These are phyloP conservation scores for Candida pseudocylindracea DNA, from an alignment of 1,139 yeast species.

Conservation along the genomic window DNA sequence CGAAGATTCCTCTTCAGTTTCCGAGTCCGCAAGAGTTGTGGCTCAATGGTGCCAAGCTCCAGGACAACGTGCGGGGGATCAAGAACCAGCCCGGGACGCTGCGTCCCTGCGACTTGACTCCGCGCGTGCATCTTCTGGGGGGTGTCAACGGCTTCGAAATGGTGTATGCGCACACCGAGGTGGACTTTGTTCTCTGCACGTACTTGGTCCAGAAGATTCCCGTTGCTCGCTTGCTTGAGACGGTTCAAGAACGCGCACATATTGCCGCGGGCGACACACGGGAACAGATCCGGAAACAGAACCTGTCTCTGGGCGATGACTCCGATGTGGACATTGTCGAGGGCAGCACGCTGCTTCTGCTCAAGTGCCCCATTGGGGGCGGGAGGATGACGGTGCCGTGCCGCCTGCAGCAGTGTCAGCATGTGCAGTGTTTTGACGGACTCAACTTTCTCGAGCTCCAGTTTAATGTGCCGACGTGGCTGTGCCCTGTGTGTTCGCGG, in stretches of 20 bases:
- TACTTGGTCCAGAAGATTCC: slow-evolving; percentile 28
- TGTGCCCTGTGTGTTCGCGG: slow-evolving; percentile 41
- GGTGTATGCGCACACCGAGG: slow-evolving; percentile 27
- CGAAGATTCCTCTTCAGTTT: too few relatives aligned
- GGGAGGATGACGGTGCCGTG: slow-evolving; percentile 39
- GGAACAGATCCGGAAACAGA: slow-evolving; percentile 15
- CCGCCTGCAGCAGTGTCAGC: slow-evolving; percentile 35
- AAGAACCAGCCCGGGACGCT: slow-evolving; percentile 43
- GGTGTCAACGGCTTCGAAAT: slow-evolving; percentile 24
- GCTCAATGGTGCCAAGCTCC: slow-evolving; percentile 8
- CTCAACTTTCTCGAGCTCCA: slow-evolving; percentile 35
- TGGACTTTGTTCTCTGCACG: slow-evolving; percentile 21
- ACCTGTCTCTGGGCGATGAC: slow-evolving; percentile 7
- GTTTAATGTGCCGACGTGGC: slow-evolving; percentile 39
- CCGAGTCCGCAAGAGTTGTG: too few relatives aligned
- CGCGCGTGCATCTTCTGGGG: too few relatives aligned
- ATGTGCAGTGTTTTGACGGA: slow-evolving; percentile 56
- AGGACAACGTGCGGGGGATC: slow-evolving; percentile 15
- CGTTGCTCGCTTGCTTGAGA: slow-evolving; percentile 12
- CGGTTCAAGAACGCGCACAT: slow-evolving; percentile 14
- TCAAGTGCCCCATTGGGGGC: slow-evolving; percentile 44
- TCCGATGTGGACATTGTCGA: slow-evolving; percentile 35
- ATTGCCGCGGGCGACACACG: slow-evolving; percentile 25
- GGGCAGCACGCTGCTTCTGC: slow-evolving; percentile 29
- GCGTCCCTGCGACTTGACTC: slow-evolving; percentile 34